These are phyloP conservation scores for Uncinocarpus reesii DNA, from an alignment of 2,329 filamentous ascomycete species.

Conservation along the genomic window DNA sequence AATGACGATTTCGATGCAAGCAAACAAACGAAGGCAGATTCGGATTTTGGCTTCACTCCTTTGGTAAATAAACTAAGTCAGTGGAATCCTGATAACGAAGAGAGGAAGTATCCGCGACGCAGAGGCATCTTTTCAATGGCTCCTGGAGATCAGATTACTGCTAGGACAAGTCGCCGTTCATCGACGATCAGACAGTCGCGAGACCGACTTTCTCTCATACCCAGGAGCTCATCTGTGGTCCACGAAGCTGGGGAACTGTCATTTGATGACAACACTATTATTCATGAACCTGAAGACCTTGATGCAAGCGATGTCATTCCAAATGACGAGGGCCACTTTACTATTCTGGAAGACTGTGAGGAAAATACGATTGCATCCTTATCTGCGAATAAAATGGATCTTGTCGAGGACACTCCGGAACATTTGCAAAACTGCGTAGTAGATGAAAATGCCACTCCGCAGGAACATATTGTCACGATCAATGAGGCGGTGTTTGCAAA, in stretches of 20 bases:
- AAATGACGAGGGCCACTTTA: conserved; percentile 11
- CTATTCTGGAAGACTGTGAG: conserved; percentile 11
- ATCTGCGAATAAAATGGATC: conserved; percentile 22
- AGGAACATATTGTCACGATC: conserved; percentile 18
- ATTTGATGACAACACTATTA: conserved; percentile 24
- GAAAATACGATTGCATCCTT: conserved; percentile 35
- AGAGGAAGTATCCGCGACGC: conserved; percentile 26
- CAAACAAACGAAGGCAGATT: conserved; percentile 1
- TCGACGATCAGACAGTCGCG: conserved; percentile 9
- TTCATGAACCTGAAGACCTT: neutral
- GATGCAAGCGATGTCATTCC: neutral
- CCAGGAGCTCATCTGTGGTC: neutral
- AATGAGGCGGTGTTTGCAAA: conserved; percentile 19
- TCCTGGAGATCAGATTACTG: neutral
- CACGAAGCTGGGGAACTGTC: conserved; percentile 27
- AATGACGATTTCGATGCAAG: conserved; percentile 15
- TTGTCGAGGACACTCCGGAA: neutral
- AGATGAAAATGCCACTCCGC: conserved; percentile 48
- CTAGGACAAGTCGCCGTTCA: neutral
- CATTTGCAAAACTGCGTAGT: conserved; percentile 24
- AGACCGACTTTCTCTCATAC: no score
- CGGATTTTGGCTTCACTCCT: conserved; percentile 50
- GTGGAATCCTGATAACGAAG: conserved; percentile 54
- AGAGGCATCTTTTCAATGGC: conserved; percentile 25
- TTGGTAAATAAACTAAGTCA: conserved; percentile 51